Evolutionary conservation across 192 early-diverging fungal species (phyloP).

Genomic region (Backusella mclennaniae): DNA sequence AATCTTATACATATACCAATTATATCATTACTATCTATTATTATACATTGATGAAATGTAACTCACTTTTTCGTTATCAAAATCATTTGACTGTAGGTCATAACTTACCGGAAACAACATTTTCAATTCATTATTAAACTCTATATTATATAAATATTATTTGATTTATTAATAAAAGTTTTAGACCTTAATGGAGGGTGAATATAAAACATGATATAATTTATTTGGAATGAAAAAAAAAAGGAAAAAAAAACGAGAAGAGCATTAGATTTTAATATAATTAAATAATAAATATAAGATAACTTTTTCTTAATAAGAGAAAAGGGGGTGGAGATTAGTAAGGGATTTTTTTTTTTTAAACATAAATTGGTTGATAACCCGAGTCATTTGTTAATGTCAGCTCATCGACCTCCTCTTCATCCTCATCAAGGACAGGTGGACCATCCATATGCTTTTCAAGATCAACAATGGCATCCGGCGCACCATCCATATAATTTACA

Average conservation of each 20-base stretch:
- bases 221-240: neutral
- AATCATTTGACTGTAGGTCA: too few relatives aligned
- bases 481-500: constrained; percentile 44
- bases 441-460: constrained; percentile 40
- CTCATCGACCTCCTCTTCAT: constrained; percentile 46
- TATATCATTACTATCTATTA: too few relatives aligned
- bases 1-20: too few relatives aligned
- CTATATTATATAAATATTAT: neutral
- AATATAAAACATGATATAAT: neutral
- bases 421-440: constrained; percentile 22
- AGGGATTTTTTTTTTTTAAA: neutral
- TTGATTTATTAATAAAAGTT: neutral
- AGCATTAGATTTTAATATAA: constrained; percentile 4
- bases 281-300: neutral
- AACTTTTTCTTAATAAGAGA: neutral
- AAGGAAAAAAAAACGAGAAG: neutral
- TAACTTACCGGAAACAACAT: too few relatives aligned
- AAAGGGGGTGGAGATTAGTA: neutral
- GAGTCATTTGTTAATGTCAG: constrained; percentile 19
- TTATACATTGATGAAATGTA: too few relatives aligned
- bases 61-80: too few relatives aligned
- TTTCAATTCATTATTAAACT: too few relatives aligned
- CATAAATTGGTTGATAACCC: neutral
- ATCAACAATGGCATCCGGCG: constrained; percentile 39
- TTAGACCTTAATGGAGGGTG: neutral